Base-by-base conservation (phyloP, 257 asterid species). In the Lantana camara region DNA sequence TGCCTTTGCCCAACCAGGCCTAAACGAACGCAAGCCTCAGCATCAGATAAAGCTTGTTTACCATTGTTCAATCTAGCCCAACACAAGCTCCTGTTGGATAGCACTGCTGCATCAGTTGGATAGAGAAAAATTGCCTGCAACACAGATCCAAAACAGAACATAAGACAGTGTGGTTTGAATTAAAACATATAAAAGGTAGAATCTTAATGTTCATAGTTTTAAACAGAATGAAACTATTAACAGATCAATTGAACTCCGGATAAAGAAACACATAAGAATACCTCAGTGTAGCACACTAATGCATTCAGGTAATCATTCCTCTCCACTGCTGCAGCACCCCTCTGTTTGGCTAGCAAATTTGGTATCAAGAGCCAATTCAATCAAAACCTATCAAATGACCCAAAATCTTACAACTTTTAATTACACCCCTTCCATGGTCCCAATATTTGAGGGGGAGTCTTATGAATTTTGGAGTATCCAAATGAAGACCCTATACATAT, bases 11-110 rank as follows among this genome's bases (percentile, higher is more conserved):
- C 78, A 73, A 29, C 54, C 38, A 16, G 73, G 70, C 32, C 30
- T 66, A 49, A 73, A 35, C 13, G 9, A 19, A 51, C 27, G 54
- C 78, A 60, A 14, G 50, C 41, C 51, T 17, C 23, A 30, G 78
- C 78, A 73, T 73, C 78, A 14, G 41, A 7, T 8, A 73, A 29
- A 52, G 78, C 78, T 6, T 15, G 5, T 9, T 7, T 17, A 19
- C 78, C 78, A 0, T 32, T 35, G 12, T 44, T 66, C 65, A 73
- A 4, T n/a, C 27, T 42, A n/a, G 60, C 67, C 68, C 58, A 73
- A 22, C 76, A 71, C 10, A 71, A 66, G 72, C 76, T 71, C 53
- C 76, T 34, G 7, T 71, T 71, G 1, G 71, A 71, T 30, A 71
- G 63, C 37, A 63, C 57, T 2, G 22, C 45, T 27, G 69, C 71